Conservation (phyloP, 169 alveolate species). For the Perkinsus chesapeaki region DNA sequence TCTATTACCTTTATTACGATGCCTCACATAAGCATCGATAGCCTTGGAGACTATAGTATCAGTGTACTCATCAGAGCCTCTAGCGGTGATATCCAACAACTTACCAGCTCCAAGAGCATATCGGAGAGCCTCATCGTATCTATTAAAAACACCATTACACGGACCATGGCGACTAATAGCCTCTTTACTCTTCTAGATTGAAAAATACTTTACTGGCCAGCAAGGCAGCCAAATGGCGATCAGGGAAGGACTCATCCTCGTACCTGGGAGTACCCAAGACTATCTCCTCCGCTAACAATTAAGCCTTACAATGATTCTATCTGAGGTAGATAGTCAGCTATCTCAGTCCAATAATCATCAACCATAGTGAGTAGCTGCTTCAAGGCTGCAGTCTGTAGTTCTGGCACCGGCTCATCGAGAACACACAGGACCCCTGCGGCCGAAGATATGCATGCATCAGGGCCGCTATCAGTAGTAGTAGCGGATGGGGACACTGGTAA, state of each 20-base stretch:
- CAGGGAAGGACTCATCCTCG: slow-evolving; percentile 57
- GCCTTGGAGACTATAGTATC: slow-evolving; percentile 22
- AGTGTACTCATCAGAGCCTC: slow-evolving; percentile 52
- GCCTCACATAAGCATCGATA: slow-evolving; percentile 33
- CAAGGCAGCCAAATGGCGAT: slow-evolving; percentile 80
- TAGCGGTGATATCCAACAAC: slow-evolving; percentile 64
- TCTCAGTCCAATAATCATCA: slow-evolving; percentile 12
- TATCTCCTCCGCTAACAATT: not conserved
- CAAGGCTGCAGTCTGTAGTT: slow-evolving; percentile 8
- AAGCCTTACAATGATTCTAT: not conserved
- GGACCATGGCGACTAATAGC: not conserved
- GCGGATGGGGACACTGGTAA: no score
- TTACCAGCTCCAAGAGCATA: slow-evolving; percentile 89
- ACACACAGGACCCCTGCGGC: slow-evolving; percentile 24
- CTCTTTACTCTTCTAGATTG: slow-evolving; percentile 82
- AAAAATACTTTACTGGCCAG: slow-evolving; percentile 87
- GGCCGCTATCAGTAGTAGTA: no score
- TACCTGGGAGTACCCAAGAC: not conserved
- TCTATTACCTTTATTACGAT: slow-evolving; percentile 21
- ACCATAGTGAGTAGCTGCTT: not conserved
- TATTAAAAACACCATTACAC: not conserved
- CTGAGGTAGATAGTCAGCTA: slow-evolving; percentile 14
- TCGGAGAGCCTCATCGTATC: slow-evolving; percentile 71
- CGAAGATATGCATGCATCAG: not conserved
- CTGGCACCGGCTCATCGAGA: slow-evolving; percentile 8